Evolutionary conservation across 257 asterid genomes (phyloP).

Genomic region (Nicotiana otophora): DNA sequence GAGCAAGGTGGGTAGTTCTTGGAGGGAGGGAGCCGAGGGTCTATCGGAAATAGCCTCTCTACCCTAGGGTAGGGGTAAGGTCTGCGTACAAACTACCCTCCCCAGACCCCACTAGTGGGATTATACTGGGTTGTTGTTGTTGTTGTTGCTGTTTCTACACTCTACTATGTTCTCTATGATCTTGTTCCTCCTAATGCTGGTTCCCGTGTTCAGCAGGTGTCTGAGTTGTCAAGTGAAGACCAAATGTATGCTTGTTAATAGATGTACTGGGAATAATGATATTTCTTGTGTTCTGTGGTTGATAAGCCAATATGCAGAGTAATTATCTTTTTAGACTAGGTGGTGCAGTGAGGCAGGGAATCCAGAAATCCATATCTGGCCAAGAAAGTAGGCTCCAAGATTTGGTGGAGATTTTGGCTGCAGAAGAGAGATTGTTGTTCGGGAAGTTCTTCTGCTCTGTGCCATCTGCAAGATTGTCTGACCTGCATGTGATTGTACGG

Average conservation of each 20-base stretch:
- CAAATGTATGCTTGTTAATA: conserved; percentile 20
- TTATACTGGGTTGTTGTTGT: too few species aligned
- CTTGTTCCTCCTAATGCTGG: neutral
- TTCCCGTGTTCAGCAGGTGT: neutral
- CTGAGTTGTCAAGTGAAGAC: neutral
- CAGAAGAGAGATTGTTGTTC: conserved; percentile 38
- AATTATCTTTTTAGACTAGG: conserved; percentile 49
- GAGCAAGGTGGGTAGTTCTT: too few species aligned
- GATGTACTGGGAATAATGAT: conserved; percentile 59
- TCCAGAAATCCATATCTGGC: conserved; percentile 37
- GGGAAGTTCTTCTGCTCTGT: conserved; percentile 37
- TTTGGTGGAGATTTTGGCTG: conserved; percentile 41
- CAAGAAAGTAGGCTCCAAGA: conserved; percentile 41
- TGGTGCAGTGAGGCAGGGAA: conserved; percentile 40
- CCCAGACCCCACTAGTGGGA: too few species aligned
- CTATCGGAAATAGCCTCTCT: too few species aligned
- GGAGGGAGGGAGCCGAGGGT: too few species aligned
- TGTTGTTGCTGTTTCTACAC: too few species aligned
- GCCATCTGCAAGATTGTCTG: conserved; percentile 33
- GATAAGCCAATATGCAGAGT: conserved; percentile 61
- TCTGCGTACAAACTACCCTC: too few species aligned
- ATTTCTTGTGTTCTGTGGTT: conserved; percentile 29
- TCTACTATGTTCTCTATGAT: neutral
- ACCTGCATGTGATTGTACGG: conserved; percentile 42
- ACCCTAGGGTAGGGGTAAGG: too few species aligned